Percentiles rank a stretch among this genome's conserved stretches.
phyloP scores from a whole-genome alignment of 2,329 filamentous ascomycete genomes.

The Trichoderma afroharzianum region DNA sequence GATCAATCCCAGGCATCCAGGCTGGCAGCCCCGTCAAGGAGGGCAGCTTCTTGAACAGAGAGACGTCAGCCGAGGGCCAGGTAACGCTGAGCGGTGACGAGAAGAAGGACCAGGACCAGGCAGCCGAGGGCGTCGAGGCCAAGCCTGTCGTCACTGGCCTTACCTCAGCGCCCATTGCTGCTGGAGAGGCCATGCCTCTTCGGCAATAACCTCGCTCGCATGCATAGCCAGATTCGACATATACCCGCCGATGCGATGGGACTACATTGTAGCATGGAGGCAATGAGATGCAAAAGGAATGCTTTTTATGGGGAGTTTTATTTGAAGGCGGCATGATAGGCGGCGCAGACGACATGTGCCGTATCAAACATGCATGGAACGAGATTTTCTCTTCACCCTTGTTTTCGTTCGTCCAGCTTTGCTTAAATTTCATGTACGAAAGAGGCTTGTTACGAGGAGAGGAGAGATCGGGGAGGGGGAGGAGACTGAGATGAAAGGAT shows the following conservation, averaged over 20 bases:
- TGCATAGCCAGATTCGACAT: background rate
- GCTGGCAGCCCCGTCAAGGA: constrained; percentile 86
- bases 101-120: background rate
- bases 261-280: background rate
- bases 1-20: constrained; percentile 47
- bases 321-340: background rate
- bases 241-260: background rate
- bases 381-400: background rate
- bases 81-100: background rate
- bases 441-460: background rate
- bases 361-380: background rate
- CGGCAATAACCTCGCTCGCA: constrained; percentile 2
- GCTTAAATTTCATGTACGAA: background rate
- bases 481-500: background rate
- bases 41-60: constrained; percentile 78
- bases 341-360: background rate
- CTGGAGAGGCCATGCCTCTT: constrained; percentile 11
- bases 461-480: background rate
- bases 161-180: background rate
- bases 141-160: constrained; percentile 7
- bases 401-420: background rate
- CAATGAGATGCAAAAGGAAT: background rate
- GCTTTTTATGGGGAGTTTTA: background rate
- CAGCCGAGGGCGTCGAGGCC: background rate
- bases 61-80: constrained; percentile 65